Percentiles rank a stretch among this genome's conserved stretches.
phyloP scores from a whole-genome alignment of 1,284 basidiomycete genomes.

The Trametes sp. region DNA sequence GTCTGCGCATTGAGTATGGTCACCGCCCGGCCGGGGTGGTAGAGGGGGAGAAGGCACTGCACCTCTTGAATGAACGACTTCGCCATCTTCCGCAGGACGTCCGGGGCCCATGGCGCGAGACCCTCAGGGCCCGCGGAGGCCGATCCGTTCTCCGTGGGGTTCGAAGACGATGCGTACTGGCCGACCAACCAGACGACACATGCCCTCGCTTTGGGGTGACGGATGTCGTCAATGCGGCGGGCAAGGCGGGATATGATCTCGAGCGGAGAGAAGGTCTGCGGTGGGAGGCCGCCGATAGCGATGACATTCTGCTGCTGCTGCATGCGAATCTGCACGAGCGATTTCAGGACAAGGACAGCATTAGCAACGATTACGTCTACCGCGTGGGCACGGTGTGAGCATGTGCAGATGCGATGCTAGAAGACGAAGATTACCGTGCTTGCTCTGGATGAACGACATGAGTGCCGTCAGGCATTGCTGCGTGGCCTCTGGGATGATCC shows the following conservation, averaged over 20 bases:
- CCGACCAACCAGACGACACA: constrained; percentile 93
- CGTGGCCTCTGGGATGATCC: constrained; percentile 69
- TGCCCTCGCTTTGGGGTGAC: constrained; percentile 79
- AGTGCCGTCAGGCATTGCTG: constrained; percentile 78
- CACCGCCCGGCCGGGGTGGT: background rate
- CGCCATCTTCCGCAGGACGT: constrained; percentile 79
- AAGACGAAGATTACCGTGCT: constrained; percentile 66
- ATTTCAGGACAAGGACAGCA: constrained; percentile 85
- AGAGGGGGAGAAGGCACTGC: constrained; percentile 1
- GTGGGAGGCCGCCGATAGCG: constrained; percentile 30
- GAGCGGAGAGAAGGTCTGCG: constrained; percentile 57
- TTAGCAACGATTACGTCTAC: constrained; percentile 77
- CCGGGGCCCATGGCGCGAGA: constrained; percentile 79
- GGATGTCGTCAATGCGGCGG: constrained; percentile 77
- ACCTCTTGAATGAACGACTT: constrained; percentile 82
- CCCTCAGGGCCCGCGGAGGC: constrained; percentile 48
- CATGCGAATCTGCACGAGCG: constrained; percentile 77
- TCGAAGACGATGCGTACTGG: constrained; percentile 63
- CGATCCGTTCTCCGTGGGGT: constrained; percentile 32
- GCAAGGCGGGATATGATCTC: constrained; percentile 81
- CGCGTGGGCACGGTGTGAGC: background rate
- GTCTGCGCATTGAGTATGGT: constrained; percentile 50
- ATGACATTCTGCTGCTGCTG: constrained; percentile 40
- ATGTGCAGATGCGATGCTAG: background rate
- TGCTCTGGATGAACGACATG: constrained; percentile 80